Base-by-base conservation (phyloP, 768 basidiomycete genomes). In the Coprinopsis cinerea region DNA sequence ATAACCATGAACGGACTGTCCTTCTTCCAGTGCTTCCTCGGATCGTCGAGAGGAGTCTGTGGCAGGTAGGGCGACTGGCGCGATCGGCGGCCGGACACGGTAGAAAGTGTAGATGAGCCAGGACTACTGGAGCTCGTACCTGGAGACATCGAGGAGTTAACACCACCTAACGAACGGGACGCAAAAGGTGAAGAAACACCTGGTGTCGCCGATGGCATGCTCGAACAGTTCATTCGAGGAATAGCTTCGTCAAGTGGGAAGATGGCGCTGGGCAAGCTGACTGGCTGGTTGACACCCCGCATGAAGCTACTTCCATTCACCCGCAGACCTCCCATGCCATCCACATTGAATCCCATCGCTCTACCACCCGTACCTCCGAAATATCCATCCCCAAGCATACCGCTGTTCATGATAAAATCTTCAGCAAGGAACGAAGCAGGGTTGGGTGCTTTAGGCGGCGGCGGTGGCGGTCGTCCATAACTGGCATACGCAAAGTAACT, bases 1-100 rank as follows among this genome's bases (percentile, higher is more conserved):
- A 57, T 54, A 2, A 57, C 39, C 9, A 53, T 50, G 46, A 57
- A 54, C 26, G 53, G 53, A 30, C 53, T 51, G 10, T 54, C 53
- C 24, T 35, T 15, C 23, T 42, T 44, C 56, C 56, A 57, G n/a
- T 26, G n/a, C 2, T 23, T 10, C 11, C 44, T 13, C 32, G 43
- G 50, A 30, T 51, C 50, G n/a, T 32, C 30, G n/a, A 15, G 4
- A 17, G 20, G 6, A 11, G 23, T 25, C 23, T 4, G n/a, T 37
- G 6, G 35, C 13, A 1, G 34, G 36, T 26, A 14, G 26, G 9
- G 10, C 11, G 18, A 11, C 23, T 26, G 41, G 11, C 6, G 41
- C 18, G 41, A 9, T 26, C 9, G 10, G 4, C 4, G 24, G 13
- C 18, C 41, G 24, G 37, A 43, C 4, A 22, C 41, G 9, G 18